phyloP scores from a whole-genome alignment of 2,329 filamentous ascomycete genomes.

The Xenoacremonium recifei region DNA sequence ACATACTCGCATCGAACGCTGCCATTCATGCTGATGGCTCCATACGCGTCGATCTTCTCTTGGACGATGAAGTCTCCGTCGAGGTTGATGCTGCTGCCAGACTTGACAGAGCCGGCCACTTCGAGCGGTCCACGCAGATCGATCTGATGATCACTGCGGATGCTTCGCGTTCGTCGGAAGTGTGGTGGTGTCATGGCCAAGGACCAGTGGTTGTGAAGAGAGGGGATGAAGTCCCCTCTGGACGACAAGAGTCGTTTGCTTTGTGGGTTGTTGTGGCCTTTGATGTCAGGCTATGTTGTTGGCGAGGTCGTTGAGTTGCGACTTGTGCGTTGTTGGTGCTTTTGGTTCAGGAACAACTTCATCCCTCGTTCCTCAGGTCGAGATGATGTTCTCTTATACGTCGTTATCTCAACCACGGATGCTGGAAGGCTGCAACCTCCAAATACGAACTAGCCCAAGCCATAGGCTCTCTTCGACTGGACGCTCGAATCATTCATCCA shows the following conservation, averaged over 20 bases:
- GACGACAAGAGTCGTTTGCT: neutral
- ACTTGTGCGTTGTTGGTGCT: slow-evolving; percentile 2
- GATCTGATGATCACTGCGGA: slow-evolving; percentile 42
- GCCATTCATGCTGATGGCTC: slow-evolving; percentile 40
- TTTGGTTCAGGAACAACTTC: too few relatives aligned
- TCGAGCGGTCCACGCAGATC: slow-evolving; percentile 44
- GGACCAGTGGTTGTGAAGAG: too few relatives aligned
- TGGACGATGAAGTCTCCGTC: slow-evolving; percentile 43
- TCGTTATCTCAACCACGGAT: neutral
- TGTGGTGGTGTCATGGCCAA: too few relatives aligned
- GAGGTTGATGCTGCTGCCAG: slow-evolving; percentile 43
- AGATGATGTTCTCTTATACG: neutral
- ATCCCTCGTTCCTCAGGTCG: neutral
- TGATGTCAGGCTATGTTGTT: too few relatives aligned
- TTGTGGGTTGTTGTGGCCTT: neutral
- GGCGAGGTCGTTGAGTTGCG: slow-evolving; percentile 1
- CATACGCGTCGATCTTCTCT: slow-evolving; percentile 47
- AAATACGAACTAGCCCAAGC: slow-evolving; percentile 12
- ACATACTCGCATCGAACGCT: slow-evolving; percentile 43
- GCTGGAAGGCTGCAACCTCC: slow-evolving; percentile 5
- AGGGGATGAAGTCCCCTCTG: too few relatives aligned
- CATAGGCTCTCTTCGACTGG: slow-evolving; percentile 8
- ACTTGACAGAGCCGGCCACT: slow-evolving; percentile 46
- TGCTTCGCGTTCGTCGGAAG: slow-evolving; percentile 35
- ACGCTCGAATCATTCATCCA: slow-evolving; percentile 6